Base-by-base conservation (phyloP, 2,329 filamentous ascomycete genomes). In the Xylariomycetidae sp. region DNA sequence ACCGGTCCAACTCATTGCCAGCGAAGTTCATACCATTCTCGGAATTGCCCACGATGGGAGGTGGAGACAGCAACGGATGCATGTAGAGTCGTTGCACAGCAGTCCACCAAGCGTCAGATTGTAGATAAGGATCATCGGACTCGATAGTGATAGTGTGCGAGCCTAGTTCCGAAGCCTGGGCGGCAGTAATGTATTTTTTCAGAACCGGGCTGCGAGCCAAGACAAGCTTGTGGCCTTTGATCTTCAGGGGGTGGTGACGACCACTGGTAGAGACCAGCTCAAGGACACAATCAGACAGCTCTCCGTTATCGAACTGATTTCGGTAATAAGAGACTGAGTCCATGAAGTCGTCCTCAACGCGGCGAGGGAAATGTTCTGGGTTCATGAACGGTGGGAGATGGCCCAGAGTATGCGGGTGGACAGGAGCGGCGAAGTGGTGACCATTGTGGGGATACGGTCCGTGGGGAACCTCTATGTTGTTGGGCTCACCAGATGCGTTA, bases 41-140 rank as follows among this genome's bases (percentile, higher is more conserved):
- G 20, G 44, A 44, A 47, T 54, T 54, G 23, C 34, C 37, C 9
- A 58, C 16, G n/a, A 59, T 45, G 10, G 41, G 42, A 2, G 55
- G 58, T 2, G 59, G 50, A 5, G 49, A 51, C 20, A 76, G 59
- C 5, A 79, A 59, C 1, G 71, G 68, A 35, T 67, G 62, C 18
- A 74, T 70, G 42, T 81, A 81, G 4, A 81, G 59, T 27, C 68
- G 63, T 47, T 78, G 74, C n/a, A 74, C 58, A 2, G 72, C 70
- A 51, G 67, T 67, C 56, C 69, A 72, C 51, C 79, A 78, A 2
- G 71, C 62, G 46, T 79, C 72, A 4, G 71, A 64, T 16, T 69
- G 66, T 17, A 79, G 53, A 57, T 71, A 77, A 19, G 65, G 62
- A 51, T 74, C 72, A 33, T 66, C 61, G 4, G 68, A 63, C 41